A percentile compares a stretch with the other conserved stretches of the same genome.
These are phyloP conservation scores for Kwoniella heveanensis DNA, from an alignment of 768 basidiomycete species.

Conservation along the genomic window DNA sequence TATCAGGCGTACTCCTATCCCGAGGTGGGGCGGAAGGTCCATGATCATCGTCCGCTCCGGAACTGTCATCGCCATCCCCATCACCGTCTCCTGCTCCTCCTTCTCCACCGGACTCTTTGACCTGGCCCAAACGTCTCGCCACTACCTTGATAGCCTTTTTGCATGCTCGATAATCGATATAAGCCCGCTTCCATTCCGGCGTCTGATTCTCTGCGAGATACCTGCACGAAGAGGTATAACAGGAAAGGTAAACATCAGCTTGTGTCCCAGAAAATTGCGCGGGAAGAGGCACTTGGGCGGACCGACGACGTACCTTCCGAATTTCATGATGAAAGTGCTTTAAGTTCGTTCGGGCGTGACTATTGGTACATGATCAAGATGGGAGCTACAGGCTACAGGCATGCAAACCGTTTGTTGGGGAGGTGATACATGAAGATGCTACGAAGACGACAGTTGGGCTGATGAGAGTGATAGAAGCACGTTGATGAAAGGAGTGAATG, in stretches of 20 bases:
- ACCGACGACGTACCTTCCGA: conserved; percentile 20
- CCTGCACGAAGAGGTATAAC: conserved; percentile 8
- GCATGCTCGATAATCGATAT: conserved; percentile 55
- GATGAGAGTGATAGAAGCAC: not conserved
- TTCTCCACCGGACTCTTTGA: conserved; percentile 9
- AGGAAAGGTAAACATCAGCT: conserved; percentile 3
- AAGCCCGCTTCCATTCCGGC: conserved; percentile 56
- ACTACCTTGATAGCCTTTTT: conserved; percentile 55
- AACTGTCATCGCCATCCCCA: conserved; percentile 70
- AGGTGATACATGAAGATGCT: not conserved
- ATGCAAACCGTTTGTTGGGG: not conserved
- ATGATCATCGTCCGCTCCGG: conserved; percentile 64
- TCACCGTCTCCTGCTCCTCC: conserved; percentile 6
- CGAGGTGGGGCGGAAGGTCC: conserved; percentile 43
- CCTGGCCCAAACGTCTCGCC: conserved; percentile 33
- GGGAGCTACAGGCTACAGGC: not conserved
- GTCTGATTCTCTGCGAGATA: conserved; percentile 52
- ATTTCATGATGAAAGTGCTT: conserved; percentile 28
- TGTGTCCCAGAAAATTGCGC: not conserved
- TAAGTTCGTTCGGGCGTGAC: not conserved
- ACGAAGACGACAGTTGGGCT: not conserved
- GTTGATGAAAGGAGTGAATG: not conserved
- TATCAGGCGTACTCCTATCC: conserved; percentile 17
- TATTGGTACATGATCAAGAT: not conserved
- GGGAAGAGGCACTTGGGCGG: not conserved